A percentile compares a stretch with the other conserved stretches of the same genome.
phyloP scores from a whole-genome alignment of 768 basidiomycete species.

The Lentinula lateritia region DNA sequence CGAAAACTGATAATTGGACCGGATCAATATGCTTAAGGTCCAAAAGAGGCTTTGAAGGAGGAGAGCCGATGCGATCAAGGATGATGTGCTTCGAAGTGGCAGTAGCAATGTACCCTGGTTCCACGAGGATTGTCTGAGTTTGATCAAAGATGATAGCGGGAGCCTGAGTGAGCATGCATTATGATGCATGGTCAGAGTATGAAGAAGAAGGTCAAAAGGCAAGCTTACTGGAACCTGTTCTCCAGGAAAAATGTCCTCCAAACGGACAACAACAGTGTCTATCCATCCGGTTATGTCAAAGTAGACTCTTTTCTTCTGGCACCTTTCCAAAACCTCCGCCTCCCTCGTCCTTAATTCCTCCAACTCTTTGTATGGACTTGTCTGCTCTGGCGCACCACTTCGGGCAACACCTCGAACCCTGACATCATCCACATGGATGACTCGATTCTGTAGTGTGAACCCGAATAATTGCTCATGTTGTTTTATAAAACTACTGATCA shows the following conservation, averaged over 20 bases:
- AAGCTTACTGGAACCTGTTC: slow-evolving; percentile 42
- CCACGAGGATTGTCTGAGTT: slow-evolving; percentile 2
- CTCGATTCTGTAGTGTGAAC: not conserved
- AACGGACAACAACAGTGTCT: slow-evolving; percentile 74
- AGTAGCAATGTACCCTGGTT: not conserved
- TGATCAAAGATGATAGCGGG: slow-evolving; percentile 5
- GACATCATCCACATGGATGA: slow-evolving; percentile 41
- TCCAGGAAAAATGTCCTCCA: slow-evolving; percentile 62
- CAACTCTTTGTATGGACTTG: slow-evolving; percentile 79
- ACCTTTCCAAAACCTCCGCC: slow-evolving; percentile 44
- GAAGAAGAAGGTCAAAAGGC: not conserved
- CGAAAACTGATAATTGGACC: not conserved
- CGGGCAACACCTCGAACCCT: slow-evolving; percentile 43
- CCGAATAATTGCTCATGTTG: not conserved
- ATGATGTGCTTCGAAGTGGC: not conserved
- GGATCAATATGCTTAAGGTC: not conserved
- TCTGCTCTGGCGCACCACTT: slow-evolving; percentile 84
- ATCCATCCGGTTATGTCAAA: slow-evolving; percentile 77
- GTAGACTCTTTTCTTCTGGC: slow-evolving; percentile 63
- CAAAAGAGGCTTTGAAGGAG: not conserved
- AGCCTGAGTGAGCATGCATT: too few species aligned
- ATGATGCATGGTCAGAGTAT: not conserved
- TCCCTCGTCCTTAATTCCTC: slow-evolving; percentile 74
- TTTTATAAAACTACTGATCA: not conserved
- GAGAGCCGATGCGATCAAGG: not conserved